Conservation (phyloP, 1,284 basidiomycete species). For the Microbotryum intermedium region DNA sequence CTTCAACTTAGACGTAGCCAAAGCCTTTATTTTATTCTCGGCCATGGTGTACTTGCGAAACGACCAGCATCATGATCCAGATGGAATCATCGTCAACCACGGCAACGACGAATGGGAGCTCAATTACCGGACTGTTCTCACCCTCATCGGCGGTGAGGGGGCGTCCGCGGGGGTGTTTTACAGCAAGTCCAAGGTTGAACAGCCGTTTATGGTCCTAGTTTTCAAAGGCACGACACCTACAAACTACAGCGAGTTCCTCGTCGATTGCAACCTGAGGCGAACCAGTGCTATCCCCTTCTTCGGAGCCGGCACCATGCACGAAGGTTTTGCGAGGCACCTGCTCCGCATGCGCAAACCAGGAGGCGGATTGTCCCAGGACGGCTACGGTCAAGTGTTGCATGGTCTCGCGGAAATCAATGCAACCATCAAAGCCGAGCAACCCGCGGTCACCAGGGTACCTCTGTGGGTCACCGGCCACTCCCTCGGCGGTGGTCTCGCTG, state of each 20-base stretch:
- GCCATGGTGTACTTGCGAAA: too few species aligned
- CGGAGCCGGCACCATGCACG: slow-evolving; percentile 26
- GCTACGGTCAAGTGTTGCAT: not conserved
- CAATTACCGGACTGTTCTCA: slow-evolving; percentile 20
- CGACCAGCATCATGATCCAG: too few species aligned
- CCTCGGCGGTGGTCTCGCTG: slow-evolving; percentile 22
- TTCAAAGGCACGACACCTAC: slow-evolving; percentile 38
- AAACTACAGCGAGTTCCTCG: slow-evolving; percentile 40
- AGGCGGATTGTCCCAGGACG: not conserved
- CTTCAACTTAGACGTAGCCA: too few species aligned
- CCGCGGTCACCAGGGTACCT: slow-evolving; percentile 1
- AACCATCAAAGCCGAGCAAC: slow-evolving; percentile 6
- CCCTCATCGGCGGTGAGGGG: slow-evolving; percentile 19
- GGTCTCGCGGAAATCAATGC: slow-evolving; percentile 5
- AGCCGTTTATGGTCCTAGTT: slow-evolving; percentile 32
- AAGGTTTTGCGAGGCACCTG: slow-evolving; percentile 35
- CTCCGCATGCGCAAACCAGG: slow-evolving; percentile 22
- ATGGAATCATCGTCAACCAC: too few species aligned
- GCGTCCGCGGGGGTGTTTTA: slow-evolving; percentile 26
- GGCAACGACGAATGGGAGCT: too few species aligned
- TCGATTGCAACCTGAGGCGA: too few species aligned
- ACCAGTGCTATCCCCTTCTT: not conserved
- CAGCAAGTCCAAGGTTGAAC: slow-evolving; percentile 15
- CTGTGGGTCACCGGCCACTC: slow-evolving; percentile 32
- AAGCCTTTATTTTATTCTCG: too few species aligned